phyloP scores from a whole-genome alignment of 805 yeast genomes.

The Maudiozyma bulderi region DNA sequence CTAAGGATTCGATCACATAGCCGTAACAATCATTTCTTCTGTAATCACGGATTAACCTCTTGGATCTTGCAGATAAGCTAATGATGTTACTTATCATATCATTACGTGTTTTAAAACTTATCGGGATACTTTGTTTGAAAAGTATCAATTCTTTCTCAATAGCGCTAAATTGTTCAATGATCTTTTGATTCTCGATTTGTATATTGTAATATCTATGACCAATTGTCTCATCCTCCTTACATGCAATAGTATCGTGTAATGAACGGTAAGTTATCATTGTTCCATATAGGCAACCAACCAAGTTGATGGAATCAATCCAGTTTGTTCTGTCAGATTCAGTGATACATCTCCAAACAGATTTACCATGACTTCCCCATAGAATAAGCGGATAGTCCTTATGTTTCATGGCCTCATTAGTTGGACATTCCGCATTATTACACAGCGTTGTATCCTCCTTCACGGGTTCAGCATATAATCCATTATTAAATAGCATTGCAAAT shows the following conservation, averaged over 20 bases:
- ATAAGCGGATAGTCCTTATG: not conserved
- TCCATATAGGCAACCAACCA: slow-evolving; percentile 19
- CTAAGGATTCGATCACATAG: slow-evolving; percentile 18
- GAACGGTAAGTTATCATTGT: slow-evolving; percentile 16
- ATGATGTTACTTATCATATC: slow-evolving; percentile 36
- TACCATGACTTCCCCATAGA: slow-evolving; percentile 9
- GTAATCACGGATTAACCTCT: slow-evolving; percentile 48
- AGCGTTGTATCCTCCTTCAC: not conserved
- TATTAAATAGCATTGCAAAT: slow-evolving; percentile 4
- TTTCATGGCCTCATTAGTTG: not conserved
- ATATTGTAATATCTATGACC: slow-evolving; percentile 31
- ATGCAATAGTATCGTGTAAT: slow-evolving; percentile 24
- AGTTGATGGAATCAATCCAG: slow-evolving; percentile 44
- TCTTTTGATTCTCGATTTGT: slow-evolving; percentile 27
- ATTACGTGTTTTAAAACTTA: slow-evolving; percentile 44
- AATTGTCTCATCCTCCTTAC: slow-evolving; percentile 19
- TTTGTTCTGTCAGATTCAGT: slow-evolving; percentile 39
- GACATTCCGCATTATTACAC: not conserved
- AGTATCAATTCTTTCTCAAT: slow-evolving; percentile 31
- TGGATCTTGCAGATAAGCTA: slow-evolving; percentile 41
- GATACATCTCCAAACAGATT: slow-evolving; percentile 34
- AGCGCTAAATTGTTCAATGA: slow-evolving; percentile 31
- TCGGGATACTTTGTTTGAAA: slow-evolving; percentile 43
- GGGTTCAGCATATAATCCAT: slow-evolving; percentile 5
- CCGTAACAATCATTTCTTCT: slow-evolving; percentile 36